Conservation (phyloP, 768 basidiomycete genomes). For the Naganishia vaughanmartiniae region DNA sequence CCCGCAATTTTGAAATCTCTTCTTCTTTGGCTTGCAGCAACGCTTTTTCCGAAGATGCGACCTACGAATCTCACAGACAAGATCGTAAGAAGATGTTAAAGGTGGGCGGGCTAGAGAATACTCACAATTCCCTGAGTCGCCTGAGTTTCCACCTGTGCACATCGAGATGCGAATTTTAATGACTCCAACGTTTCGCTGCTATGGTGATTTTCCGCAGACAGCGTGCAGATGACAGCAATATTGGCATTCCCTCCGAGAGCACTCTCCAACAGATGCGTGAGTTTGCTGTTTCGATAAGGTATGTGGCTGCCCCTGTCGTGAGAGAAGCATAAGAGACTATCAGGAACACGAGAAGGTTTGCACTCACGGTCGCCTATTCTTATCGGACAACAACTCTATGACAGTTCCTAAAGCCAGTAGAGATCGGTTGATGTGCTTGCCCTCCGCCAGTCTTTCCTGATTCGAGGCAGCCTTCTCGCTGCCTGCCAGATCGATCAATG, state of each 20-base stretch:
- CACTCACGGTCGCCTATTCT: slow-evolving; percentile 30
- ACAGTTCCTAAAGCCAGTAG: slow-evolving; percentile 32
- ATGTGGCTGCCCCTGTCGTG: slow-evolving; percentile 40
- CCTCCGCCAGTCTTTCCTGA: slow-evolving; percentile 48
- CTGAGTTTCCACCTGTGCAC: slow-evolving; percentile 52
- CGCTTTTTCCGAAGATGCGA: slow-evolving; percentile 46
- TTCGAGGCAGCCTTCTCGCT: slow-evolving; percentile 52
- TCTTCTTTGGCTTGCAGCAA: slow-evolving; percentile 49
- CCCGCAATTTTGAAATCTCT: slow-evolving; percentile 49
- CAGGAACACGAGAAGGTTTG: not conserved
- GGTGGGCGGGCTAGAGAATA: not conserved
- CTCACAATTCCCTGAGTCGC: slow-evolving; percentile 50
- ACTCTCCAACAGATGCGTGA: slow-evolving; percentile 52
- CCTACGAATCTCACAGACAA: slow-evolving; percentile 27
- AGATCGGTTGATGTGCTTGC: slow-evolving; percentile 51
- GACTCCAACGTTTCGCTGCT: slow-evolving; percentile 51
- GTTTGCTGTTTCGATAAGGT: slow-evolving; percentile 52
- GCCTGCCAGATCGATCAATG: slow-evolving; percentile 50
- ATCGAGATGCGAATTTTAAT: slow-evolving; percentile 52
- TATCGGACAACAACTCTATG: slow-evolving; percentile 31
- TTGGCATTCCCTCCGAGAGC: slow-evolving; percentile 52
- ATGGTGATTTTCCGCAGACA: slow-evolving; percentile 51
- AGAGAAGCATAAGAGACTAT: not conserved
- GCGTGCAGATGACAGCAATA: slow-evolving; percentile 53
- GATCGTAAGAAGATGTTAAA: not conserved